Conservation (phyloP, 129 eudicot species). For the carrot (Daucus carota) region DH1_v3.0 NC_030384.2:37989001-37989500, state of each 20-base stretch:
- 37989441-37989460: conserved; percentile 30
- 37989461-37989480: conserved; percentile 33
- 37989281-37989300: background rate
- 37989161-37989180: background rate
- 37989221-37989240: background rate
- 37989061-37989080: conserved; percentile 8
- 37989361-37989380: conserved; percentile 22
- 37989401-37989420: conserved; percentile 27
- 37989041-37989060: conserved; percentile 4
- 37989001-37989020: conserved; percentile 18
- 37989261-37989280: background rate
- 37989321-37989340: conserved; percentile 33
- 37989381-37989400: conserved; percentile 27
- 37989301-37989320: conserved; percentile 21
- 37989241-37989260: background rate
- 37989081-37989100: background rate
- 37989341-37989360: conserved; percentile 14
- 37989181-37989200: conserved; percentile 6
- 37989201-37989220: background rate
- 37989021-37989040: conserved; percentile 10
- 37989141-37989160: background rate
- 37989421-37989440: conserved; percentile 19
- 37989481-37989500: conserved; percentile 7
- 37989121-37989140: background rate
- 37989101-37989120: background rate